Evolutionary conservation across 495 filamentous ascomycete species (phyloP), one percentile per base, ranked within the genome.

Genomic region (Echria macrotheca): DNA sequence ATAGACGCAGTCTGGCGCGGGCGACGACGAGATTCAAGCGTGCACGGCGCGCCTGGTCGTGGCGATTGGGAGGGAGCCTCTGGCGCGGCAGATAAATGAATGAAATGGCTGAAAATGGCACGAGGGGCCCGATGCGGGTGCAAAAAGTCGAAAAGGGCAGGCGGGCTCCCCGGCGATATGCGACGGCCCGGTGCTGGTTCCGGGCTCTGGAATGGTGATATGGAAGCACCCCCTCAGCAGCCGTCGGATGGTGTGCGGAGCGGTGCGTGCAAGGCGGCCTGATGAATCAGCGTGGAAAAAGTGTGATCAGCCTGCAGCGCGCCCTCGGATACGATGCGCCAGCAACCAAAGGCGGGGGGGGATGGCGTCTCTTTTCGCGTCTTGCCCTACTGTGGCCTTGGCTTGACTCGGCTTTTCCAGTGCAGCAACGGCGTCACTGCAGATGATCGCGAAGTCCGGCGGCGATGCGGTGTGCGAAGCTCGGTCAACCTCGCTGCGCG

Each of bases 241-340:
- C n/a, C n/a, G n/a, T n/a, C n/a, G n/a, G n/a, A n/a, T n/a, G n/a
- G n/a, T n/a, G n/a, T n/a, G n/a, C 21, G 38, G 18, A n/a, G 21
- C 11, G 38, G 17, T 21, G 38, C 18, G 38, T 19, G 40, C 23
- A 14, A 28, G 28, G 25, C 28, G 42, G 47, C 51, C 49, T 61
- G 55, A 54, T 59, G 52, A 61, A 64, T 58, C 55, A 60, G 55
- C 52, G 52, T 47, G 29, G 29, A 52, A 52, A 61, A 64, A 57
- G 56, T 58, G 60, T 60, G 62, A 64, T 56, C 54, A 61, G 61
- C 52, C 58, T 56, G 62, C 62, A 67, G 64, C 41, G 53, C 51
- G 45, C 51, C 19, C 9, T 45, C 40, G 33, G 57, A 53, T 58
- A 52, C 56, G 56, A 60, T 63, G 61, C 54, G 52, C 49, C 45